phyloP scores from a whole-genome alignment of 2,329 filamentous ascomycete genomes.

The Fonsecaea monophora region DNA sequence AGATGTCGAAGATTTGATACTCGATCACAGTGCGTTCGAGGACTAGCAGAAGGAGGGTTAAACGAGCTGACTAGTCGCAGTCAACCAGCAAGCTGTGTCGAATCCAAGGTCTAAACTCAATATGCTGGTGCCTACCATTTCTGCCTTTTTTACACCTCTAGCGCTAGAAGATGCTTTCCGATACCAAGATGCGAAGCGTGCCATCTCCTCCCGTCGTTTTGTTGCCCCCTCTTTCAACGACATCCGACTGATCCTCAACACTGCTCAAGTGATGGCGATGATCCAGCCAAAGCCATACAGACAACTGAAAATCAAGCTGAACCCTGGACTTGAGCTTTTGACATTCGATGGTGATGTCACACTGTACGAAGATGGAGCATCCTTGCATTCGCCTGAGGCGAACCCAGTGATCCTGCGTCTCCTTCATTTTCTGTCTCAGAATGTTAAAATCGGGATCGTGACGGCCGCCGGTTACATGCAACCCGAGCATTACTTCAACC shows the following conservation, averaged over 20 bases:
- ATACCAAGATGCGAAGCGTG: slow-evolving; percentile 83
- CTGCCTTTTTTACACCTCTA: slow-evolving; percentile 90
- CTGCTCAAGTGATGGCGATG: slow-evolving; percentile 92
- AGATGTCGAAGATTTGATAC: slow-evolving; percentile 89
- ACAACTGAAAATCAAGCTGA: slow-evolving; percentile 38
- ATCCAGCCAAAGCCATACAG: slow-evolving; percentile 57
- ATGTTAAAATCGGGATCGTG: slow-evolving; percentile 90
- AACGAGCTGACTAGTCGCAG: slow-evolving; percentile 22
- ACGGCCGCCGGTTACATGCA: slow-evolving; percentile 95
- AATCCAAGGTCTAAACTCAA: slow-evolving; percentile 80
- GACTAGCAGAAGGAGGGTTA: background rate
- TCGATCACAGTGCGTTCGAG: slow-evolving; percentile 76
- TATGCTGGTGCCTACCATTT: slow-evolving; percentile 86
- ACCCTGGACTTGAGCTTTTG: slow-evolving; percentile 77
- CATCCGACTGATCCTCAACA: slow-evolving; percentile 89
- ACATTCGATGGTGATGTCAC: slow-evolving; percentile 99
- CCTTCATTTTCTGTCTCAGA: slow-evolving; percentile 73
- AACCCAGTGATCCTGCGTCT: slow-evolving; percentile 78
- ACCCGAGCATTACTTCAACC: slow-evolving; percentile 81
- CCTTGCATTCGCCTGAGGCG: slow-evolving; percentile 65
- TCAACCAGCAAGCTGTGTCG: slow-evolving; percentile 37
- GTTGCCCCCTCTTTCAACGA: slow-evolving; percentile 98
- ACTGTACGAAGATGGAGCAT: slow-evolving; percentile 88
- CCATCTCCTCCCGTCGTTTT: slow-evolving; percentile 89
- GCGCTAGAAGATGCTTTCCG: slow-evolving; percentile 88